Evolutionary conservation across 495 filamentous ascomycete species (phyloP).

Genomic region (Daldinia bambusicola): DNA sequence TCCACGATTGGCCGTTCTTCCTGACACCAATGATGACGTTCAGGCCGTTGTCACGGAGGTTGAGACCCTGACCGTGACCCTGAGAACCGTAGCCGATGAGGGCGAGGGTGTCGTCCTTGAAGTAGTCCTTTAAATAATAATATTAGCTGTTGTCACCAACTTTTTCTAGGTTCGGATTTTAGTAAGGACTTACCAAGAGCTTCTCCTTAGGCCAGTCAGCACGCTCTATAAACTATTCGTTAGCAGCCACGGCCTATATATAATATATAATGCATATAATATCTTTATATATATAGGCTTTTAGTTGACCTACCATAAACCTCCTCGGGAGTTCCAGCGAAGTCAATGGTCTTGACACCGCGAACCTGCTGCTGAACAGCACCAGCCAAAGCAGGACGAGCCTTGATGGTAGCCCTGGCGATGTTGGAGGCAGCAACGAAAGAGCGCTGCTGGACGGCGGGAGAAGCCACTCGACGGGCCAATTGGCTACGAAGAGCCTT

Average conservation of each 20-base stretch:
- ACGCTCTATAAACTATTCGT: constrained; percentile 72
- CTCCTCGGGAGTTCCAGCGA: constrained; percentile 89
- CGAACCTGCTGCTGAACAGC: constrained; percentile 71
- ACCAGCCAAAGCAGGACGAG: constrained; percentile 61
- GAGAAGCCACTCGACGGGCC: constrained; percentile 75
- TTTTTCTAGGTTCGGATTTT: constrained; percentile 3
- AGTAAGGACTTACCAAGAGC: constrained; percentile 76
- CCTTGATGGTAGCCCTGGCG: constrained; percentile 63
- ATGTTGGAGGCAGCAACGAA: constrained; percentile 74
- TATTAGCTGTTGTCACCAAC: constrained; percentile 28
- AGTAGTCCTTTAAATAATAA: constrained; percentile 82
- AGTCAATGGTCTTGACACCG: constrained; percentile 91
- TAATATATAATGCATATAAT: not conserved
- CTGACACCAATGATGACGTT: constrained; percentile 99
- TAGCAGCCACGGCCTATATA: constrained; percentile 15
- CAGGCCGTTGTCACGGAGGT: constrained; percentile 98
- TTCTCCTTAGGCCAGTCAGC: constrained; percentile 98
- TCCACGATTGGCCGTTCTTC: constrained; percentile 97
- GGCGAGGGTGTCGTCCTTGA: constrained; percentile 99
- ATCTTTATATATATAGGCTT: constrained; percentile 2
- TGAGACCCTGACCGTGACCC: constrained; percentile 97
- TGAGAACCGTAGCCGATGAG: constrained; percentile 99
- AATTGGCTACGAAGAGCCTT: constrained; percentile 81
- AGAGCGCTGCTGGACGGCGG: constrained; percentile 73
- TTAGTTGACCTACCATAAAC: constrained; percentile 77